Evolutionary conservation across 148 eudicot species (phyloP), one percentile per base, ranked within the genome.

Genomic region (Chenopodium berlandieri): DNA sequence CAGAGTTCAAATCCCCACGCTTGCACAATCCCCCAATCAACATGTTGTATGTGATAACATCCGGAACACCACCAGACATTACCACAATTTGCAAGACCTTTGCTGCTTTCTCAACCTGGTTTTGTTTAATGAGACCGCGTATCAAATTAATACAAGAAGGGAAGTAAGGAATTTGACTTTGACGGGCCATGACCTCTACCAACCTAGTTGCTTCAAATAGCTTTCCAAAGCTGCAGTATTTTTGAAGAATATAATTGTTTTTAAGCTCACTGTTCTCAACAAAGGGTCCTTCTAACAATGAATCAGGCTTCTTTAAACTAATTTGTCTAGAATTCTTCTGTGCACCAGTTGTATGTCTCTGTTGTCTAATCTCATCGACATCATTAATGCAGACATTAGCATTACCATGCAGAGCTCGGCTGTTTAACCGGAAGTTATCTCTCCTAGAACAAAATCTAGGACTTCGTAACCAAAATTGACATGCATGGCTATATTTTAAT

Each of bases 21-120:
- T 86, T 91, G 89, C 98, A 95, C 60, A 95, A 65, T 56, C 96
- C 91, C 82, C 90, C 82, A 79, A 95, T 86, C 70, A 95, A 83
- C 94, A 93, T 95, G 86, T 95, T 95, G 85, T 89, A 89, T 8
- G 97, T 95, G 82, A 95, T 93, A 71, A 92, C 84, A 89, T 95
- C 98, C 6, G 94, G 97, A 81, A 90, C 83, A 65, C 97, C 97
- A 82, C 97, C 97, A 4, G 94, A 92, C 98, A 93, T 87, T 44
- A 93, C 94, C 91, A 95, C 88, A 71, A 91, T 70, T 63, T 84
- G 82, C 79, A 93, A 84, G 71, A 90, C 86, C 66, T 82, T 89
- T 20, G 81, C 79, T 77, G 98, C 98, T 82, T 86, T 89, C 48
- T 87, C 91, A 62, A 83, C 78, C 22, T 64, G 85, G 67, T 85